Evolutionary conservation across 2,329 filamentous ascomycete genomes (phyloP), one percentile per base, ranked within the genome.

Genomic region (Phialophora expanda): DNA sequence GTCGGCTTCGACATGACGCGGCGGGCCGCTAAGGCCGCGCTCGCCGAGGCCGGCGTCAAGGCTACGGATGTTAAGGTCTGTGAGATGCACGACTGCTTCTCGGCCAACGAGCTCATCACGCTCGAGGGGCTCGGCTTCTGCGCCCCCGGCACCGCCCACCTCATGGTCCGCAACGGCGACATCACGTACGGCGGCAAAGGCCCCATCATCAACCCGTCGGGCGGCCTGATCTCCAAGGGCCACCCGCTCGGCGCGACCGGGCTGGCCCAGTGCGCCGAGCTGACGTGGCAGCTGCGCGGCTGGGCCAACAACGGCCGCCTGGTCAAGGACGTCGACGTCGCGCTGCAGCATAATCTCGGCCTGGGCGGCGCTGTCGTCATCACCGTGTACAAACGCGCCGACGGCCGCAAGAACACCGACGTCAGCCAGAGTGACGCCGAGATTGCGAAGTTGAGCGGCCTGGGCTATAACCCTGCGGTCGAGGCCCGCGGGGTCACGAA

Each of bases 1-100:
- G 87, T 97, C 81, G 95, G 94, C 38, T 94, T 89, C 77, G 88
- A 90, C 70, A 98, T 97, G 94, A 89, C 87, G 9, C 84, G 87
- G 75, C 81, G 84, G 59, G 94, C 94, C 0, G 89, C 87, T 5
- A 78, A 83, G 65, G 81, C 83, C 0, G 94, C 94, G n/a, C 83
- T 91, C 66, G 82, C 80, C 38, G 91, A 98, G 79, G 92, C 93
- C 0, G 81, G 90, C 66, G 84, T 87, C 1, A 17, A 17, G 2
- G 81, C 90, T 0, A 79, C 81, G 34, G 90, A 96, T 71, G 85
- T 94, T 70, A 88, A 90, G 75, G 91, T 98, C 17, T 93, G 92
- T 75, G 94, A 98, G 81, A 83, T 98, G 69, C 95, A 98, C 80
- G 95, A 98, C 81, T 98, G 95, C 82, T 98, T 98, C 85, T 92